Evolutionary conservation across 1,139 yeast species (phyloP).

Genomic region (Tardiomyces depauwii): DNA sequence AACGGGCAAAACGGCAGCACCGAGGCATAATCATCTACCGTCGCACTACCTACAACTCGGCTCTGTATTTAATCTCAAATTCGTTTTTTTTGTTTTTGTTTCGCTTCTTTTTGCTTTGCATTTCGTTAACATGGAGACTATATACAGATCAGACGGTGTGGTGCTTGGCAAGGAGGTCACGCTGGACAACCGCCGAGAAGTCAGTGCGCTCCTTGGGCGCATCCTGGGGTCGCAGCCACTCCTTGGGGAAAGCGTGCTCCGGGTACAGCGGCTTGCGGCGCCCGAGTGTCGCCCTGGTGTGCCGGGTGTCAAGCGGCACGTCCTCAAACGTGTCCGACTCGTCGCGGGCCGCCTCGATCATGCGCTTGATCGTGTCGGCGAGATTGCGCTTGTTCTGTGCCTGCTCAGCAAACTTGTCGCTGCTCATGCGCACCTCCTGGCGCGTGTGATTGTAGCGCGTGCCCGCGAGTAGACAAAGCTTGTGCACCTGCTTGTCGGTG

Average conservation of each 20-base stretch:
- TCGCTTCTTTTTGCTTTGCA: neutral
- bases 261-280: conserved; percentile 25
- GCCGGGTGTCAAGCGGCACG: conserved; percentile 75
- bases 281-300: conserved; percentile 36
- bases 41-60: too few species aligned
- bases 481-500: conserved; percentile 45
- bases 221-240: conserved; percentile 63
- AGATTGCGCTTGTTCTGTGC: conserved; percentile 77
- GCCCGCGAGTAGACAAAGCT: conserved; percentile 70
- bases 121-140: neutral
- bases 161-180: neutral
- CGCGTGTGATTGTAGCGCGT: conserved; percentile 57
- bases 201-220: conserved; percentile 9
- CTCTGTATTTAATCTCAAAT: too few species aligned
- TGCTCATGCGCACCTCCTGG: conserved; percentile 50
- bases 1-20: too few species aligned
- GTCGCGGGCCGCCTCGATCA: conserved; percentile 58
- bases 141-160: neutral
- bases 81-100: too few species aligned
- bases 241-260: conserved; percentile 50
- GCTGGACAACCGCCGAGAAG: neutral
- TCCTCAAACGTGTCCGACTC: conserved; percentile 54
- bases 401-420: conserved; percentile 57
- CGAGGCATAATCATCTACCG: too few species aligned
- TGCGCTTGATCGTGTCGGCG: conserved; percentile 48